Evolutionary conservation across 805 yeast genomes (phyloP), one percentile per base, ranked within the genome.

Genomic region (Brettanomyces nanus): DNA sequence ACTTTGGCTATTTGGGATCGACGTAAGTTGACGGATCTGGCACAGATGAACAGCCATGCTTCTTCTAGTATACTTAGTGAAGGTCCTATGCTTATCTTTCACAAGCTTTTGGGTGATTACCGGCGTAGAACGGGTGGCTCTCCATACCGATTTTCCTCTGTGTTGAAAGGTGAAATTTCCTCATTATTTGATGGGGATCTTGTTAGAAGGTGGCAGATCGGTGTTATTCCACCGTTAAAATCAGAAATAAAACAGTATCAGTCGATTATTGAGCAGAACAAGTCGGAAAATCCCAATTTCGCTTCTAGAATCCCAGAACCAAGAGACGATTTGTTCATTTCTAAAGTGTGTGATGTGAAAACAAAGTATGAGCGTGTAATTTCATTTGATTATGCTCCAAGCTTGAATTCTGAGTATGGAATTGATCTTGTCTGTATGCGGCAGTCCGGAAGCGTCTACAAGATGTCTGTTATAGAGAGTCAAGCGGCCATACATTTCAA

Each of bases 381-480:
- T 1, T 80, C 95, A 0, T 87, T 81, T 59, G 96, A 87, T 56
- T 87, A 86, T 54, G 73, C 79, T n/a, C 77, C 80, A 1, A 76
- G 73, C 40, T 42, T 59, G 3, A 39, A 51, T 5, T 62, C 75
- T 2, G 60, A 55, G n/a, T 69, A 77, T 18, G 71, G 75, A 1
- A 71, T 83, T 6, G 77, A 80, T 47, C 68, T 85, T 40, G 76
- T 89, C 21, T 87, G 97, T 57, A 81, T 89, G 82, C 67, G 96
- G 45, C 94, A 85, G 50, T 83, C 95, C 1, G 97, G 97, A 3
- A 80, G 85, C 37, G 78, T 87, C 0, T 87, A 83, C 58, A 68
- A 81, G 41, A 84, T 84, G 89, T 73, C 80, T 0, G 83, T 80
- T 0, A 60, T 66, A 1, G 90, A 84, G 52, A 72, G 82, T 35